phyloP scores from a whole-genome alignment of 345 rosid genomes.

The Euphorbia lathyris region DNA sequence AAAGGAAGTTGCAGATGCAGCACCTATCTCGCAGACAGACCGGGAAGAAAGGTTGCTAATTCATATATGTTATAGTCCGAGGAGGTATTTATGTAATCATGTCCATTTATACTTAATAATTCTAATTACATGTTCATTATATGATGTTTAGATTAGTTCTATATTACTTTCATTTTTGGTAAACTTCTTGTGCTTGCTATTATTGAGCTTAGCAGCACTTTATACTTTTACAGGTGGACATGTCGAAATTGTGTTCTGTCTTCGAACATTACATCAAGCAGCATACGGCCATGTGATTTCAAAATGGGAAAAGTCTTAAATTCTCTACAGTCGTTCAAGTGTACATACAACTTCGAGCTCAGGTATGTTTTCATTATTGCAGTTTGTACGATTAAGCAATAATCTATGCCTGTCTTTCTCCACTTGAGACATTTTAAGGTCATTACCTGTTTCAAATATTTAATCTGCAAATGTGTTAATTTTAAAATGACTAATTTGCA shows the following conservation, averaged over 20 bases:
- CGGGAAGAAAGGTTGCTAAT: conserved; percentile 61
- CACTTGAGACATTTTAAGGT: not conserved
- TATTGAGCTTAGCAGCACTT: conserved; percentile 8
- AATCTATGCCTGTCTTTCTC: not conserved
- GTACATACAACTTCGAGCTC: conserved; percentile 70
- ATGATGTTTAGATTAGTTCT: not conserved
- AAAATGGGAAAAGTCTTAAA: conserved; percentile 72
- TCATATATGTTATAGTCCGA: conserved; percentile 84
- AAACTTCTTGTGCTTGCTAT: not conserved
- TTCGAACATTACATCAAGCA: conserved; percentile 68
- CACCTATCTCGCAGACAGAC: conserved; percentile 42
- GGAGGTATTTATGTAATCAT: conserved; percentile 45
- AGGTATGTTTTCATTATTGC: conserved; percentile 38
- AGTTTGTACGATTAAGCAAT: conserved; percentile 1
- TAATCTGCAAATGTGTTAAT: not conserved
- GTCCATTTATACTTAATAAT: not conserved
- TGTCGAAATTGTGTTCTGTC: conserved; percentile 61
- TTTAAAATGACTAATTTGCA: not conserved
- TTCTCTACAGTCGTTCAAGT: conserved; percentile 68
- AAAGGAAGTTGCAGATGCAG: conserved; percentile 68
- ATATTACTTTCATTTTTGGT: not conserved
- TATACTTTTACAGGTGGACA: conserved; percentile 57
- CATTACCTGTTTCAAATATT: not conserved
- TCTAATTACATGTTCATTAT: not conserved
- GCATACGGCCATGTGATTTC: conserved; percentile 82